Conservation (phyloP, 305 asterid genomes). For the Euphrasia arctica region DNA sequence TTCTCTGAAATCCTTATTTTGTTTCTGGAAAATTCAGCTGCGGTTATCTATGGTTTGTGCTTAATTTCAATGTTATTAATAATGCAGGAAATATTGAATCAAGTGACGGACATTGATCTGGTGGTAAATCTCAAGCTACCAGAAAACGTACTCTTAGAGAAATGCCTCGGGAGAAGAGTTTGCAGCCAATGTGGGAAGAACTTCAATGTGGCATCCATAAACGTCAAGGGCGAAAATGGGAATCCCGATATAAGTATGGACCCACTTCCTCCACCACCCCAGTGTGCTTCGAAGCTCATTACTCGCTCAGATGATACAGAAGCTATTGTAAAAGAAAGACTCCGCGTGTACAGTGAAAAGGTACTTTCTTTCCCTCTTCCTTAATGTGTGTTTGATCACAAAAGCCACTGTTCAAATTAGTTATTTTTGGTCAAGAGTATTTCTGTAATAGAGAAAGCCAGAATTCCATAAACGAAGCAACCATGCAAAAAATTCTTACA, state of each 20-base stretch:
- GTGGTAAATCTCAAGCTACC: constrained; percentile 97
- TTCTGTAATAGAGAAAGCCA: too few species aligned
- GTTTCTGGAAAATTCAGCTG: not conserved
- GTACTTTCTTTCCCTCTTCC: constrained; percentile 33
- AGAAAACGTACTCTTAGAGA: constrained; percentile 81
- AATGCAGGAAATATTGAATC: constrained; percentile 81
- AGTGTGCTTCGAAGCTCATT: constrained; percentile 76
- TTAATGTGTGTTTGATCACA: too few species aligned
- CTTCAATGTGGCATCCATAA: constrained; percentile 83
- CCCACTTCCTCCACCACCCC: constrained; percentile 85
- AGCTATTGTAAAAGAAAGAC: constrained; percentile 76
- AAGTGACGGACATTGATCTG: constrained; percentile 86
- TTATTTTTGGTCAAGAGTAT: too few species aligned
- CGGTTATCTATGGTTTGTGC: too few species aligned
- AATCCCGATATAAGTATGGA: constrained; percentile 81
- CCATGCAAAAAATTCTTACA: too few species aligned
- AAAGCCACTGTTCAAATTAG: too few species aligned
- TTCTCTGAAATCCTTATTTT: too few species aligned
- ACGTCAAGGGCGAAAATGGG: constrained; percentile 85
- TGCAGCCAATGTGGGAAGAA: constrained; percentile 91
- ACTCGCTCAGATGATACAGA: constrained; percentile 96
- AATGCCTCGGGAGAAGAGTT: constrained; percentile 94
- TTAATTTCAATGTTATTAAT: not conserved
- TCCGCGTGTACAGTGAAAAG: constrained; percentile 73
- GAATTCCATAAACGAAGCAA: too few species aligned